Evolutionary conservation across 164 flowering plant genomes (phyloP).

Genomic region (Platanus orientalis): DNA sequence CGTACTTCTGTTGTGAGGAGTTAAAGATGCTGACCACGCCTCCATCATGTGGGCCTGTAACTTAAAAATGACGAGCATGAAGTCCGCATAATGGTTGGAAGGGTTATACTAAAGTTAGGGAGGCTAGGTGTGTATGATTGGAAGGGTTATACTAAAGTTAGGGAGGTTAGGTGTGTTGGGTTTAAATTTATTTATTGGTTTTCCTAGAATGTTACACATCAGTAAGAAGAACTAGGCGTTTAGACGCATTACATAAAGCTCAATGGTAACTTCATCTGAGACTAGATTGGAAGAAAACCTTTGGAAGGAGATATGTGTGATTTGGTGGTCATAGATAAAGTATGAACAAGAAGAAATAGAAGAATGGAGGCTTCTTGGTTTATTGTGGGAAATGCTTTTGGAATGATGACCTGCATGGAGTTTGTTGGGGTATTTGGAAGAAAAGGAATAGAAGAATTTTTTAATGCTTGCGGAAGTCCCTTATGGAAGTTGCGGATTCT

Average conservation of each 20-base stretch:
- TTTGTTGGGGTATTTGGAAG: too few species aligned
- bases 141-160: background rate
- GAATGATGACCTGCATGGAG: too few species aligned
- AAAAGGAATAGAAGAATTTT: too few species aligned
- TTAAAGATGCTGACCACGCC: conserved; percentile 8
- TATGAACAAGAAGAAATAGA: background rate
- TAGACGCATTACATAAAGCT: background rate
- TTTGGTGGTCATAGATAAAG: background rate
- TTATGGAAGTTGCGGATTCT: too few species aligned
- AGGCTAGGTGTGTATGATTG: background rate
- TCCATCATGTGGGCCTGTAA: conserved; percentile 21
- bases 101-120: background rate
- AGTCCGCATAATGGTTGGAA: background rate
- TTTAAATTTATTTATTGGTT: background rate
- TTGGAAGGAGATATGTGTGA: background rate
- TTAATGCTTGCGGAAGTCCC: too few species aligned
- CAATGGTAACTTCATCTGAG: background rate
- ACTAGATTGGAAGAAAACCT: background rate
- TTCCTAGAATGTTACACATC: too few species aligned
- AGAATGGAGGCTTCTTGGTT: background rate
- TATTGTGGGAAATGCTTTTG: too few species aligned
- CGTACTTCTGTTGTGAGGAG: conserved; percentile 11
- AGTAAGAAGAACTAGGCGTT: too few species aligned
- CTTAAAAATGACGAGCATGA: background rate
- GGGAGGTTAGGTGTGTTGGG: background rate